Percentiles rank a stretch among this genome's conserved stretches.
phyloP scores from a whole-genome alignment of 768 basidiomycete genomes.

The Boletus rubroflammeus region DNA sequence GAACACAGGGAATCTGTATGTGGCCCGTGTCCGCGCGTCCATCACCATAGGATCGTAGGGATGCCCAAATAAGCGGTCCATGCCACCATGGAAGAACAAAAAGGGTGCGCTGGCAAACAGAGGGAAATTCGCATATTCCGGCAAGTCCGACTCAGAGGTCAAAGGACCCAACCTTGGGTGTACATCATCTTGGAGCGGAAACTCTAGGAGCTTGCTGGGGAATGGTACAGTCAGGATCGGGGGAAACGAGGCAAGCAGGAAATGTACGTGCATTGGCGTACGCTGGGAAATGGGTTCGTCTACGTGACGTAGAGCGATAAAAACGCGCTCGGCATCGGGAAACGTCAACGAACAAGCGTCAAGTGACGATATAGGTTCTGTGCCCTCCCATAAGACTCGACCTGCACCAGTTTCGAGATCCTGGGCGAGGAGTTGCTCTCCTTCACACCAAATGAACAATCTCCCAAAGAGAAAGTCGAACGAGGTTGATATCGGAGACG shows the following conservation, averaged over 20 bases:
- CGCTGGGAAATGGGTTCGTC: slow-evolving; percentile 14
- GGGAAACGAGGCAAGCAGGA: not conserved
- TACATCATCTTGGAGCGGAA: slow-evolving; percentile 12
- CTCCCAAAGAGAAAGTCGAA: slow-evolving; percentile 26
- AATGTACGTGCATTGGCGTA: slow-evolving; percentile 19
- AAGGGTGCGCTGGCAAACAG: slow-evolving; percentile 12
- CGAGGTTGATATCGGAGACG: slow-evolving; percentile 13
- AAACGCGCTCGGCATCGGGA: slow-evolving; percentile 17
- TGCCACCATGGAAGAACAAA: slow-evolving; percentile 16
- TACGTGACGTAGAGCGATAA: slow-evolving; percentile 17
- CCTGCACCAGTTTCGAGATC: slow-evolving; percentile 21
- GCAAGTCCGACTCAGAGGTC: slow-evolving; percentile 17
- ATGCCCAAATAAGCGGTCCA: slow-evolving; percentile 11
- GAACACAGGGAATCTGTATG: slow-evolving; percentile 18
- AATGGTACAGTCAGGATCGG: slow-evolving; percentile 2
- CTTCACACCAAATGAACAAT: slow-evolving; percentile 22
- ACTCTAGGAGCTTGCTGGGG: slow-evolving; percentile 22
- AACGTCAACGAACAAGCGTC: slow-evolving; percentile 17
- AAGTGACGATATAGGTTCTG: slow-evolving; percentile 17
- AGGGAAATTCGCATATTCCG: slow-evolving; percentile 15
- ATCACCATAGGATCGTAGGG: slow-evolving; percentile 12
- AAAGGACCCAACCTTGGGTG: slow-evolving; percentile 12
- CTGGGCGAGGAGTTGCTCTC: slow-evolving; percentile 16
- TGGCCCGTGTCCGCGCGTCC: slow-evolving; percentile 14
- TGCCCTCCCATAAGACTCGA: slow-evolving; percentile 16